These are phyloP conservation scores for Penicillium sp. DNA, from an alignment of 2,329 filamentous ascomycete species.

Conservation along the genomic window DNA sequence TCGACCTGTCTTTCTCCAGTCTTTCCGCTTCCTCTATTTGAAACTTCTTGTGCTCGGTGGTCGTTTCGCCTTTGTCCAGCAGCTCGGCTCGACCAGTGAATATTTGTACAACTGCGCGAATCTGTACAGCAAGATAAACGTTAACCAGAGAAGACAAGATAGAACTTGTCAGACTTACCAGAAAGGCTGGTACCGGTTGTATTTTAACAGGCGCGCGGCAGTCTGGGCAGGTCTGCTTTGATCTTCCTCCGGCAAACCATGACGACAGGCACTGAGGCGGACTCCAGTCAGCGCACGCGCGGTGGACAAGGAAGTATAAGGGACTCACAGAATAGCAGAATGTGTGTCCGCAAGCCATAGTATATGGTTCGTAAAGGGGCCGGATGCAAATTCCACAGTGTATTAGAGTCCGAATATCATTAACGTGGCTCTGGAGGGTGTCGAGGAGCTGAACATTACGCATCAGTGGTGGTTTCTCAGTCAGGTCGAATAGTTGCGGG, in stretches of 20 bases:
- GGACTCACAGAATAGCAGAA: conserved; percentile 63
- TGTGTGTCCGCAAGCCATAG: conserved; percentile 64
- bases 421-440: conserved; percentile 54
- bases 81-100: conserved; percentile 60
- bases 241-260: conserved; percentile 53
- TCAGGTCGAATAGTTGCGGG: background rate
- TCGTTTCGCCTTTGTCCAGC: conserved; percentile 60
- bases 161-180: conserved; percentile 44
- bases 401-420: conserved; percentile 57
- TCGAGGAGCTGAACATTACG: conserved; percentile 34
- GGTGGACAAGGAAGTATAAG: background rate
- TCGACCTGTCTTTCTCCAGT: conserved; percentile 59
- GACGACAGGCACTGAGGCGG: conserved; percentile 52
- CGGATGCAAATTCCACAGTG: conserved; percentile 67
- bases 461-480: conserved; percentile 12
- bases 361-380: conserved; percentile 66
- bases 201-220: conserved; percentile 58
- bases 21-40: conserved; percentile 58
- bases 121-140: conserved; percentile 37
- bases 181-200: conserved; percentile 61
- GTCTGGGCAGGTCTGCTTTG: conserved; percentile 65
- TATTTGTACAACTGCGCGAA: conserved; percentile 62
- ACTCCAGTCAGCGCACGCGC: conserved; percentile 18
- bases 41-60: conserved; percentile 57
- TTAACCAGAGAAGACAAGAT: background rate